Evolutionary conservation across 202 grass and related monocot species (phyloP), one percentile per base, ranked within the genome.

Genomic region (Saccharum hybrid): DNA sequence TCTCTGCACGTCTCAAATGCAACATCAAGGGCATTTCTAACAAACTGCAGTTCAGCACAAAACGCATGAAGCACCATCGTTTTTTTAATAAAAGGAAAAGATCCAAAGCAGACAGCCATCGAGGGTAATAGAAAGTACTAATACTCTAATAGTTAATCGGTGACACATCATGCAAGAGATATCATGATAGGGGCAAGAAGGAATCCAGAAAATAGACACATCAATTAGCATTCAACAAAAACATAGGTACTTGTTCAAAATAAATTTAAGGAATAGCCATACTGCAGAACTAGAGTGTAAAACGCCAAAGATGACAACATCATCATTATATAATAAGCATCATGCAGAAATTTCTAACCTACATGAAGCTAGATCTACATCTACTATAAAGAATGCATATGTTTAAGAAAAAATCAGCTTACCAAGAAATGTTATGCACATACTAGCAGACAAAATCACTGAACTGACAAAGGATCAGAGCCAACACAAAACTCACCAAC

Each of bases 401-500:
- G 14, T 18, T 8, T 15, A 43, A 23, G 31, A 42, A 87, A 78
- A 7, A 14, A n/a, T 40, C 7, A 28, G 42, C 6, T 71, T 59
- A 66, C 37, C 9, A 83, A 61, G 48, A n/a, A 77, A 34, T 4
- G 23, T 12, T 66, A 78, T 65, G 56, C 33, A 72, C 14, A 63
- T 83, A 43, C 16, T 52, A 33, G 22, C 33, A 43, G 12, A 63
- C 43, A 16, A 54, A 6, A 79, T 30, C 43, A 74, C 41, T 3
- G 15, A 71, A 2, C 18, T 74, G 34, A 68, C 59, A 12, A 68
- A 60, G 15, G 19, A 41, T n/a, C 28, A 85, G 40, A 63, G 7
- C 1, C 7, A 41, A 85, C 88, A 59, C 63, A 72, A 61, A 63
- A 40, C 86, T 93, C 36, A 96, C 94, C 94, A 46, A 90, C 88